Evolutionary conservation across 192 early-diverging fungal genomes (phyloP).

Genomic region (Gryganskiella cystojenkinii): DNA sequence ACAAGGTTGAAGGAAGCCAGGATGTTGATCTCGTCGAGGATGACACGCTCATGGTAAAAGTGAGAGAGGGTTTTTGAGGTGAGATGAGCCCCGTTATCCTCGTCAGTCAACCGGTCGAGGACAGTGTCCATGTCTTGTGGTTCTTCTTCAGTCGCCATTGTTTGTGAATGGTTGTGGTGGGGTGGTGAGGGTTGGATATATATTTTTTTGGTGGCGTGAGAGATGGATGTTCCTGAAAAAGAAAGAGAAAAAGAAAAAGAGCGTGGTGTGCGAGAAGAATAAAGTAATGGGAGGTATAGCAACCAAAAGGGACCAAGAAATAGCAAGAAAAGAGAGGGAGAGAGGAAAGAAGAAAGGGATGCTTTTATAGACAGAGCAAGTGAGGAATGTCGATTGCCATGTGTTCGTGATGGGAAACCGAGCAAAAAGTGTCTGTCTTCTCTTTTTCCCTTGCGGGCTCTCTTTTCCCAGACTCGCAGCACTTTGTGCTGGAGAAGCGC

Average conservation of each 20-base stretch:
- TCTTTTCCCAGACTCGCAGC: too few relatives aligned
- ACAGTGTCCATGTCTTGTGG: constrained; percentile 18
- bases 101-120: constrained; percentile 14
- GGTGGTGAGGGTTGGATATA: not conserved
- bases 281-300: too few relatives aligned
- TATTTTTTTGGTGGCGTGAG: not conserved
- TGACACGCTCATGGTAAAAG: constrained; percentile 20
- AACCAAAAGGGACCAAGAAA: too few relatives aligned
- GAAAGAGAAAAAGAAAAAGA: not conserved
- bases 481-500: not conserved
- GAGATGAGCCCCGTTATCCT: not conserved
- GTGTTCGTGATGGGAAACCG: too few relatives aligned
- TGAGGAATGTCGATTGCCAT: not conserved
- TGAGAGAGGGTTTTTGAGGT: constrained; percentile 35
- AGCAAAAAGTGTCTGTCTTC: not conserved
- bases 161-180: not conserved
- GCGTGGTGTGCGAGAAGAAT: too few relatives aligned
- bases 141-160: constrained; percentile 5
- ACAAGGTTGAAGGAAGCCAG: constrained; percentile 14
- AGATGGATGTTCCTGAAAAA: not conserved
- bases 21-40: constrained; percentile 23
- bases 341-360: not conserved
- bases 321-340: not conserved
- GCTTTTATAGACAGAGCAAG: not conserved
- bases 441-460: too few relatives aligned